Evolutionary conservation across 1,284 basidiomycete genomes (phyloP).

Genomic region (Inonotus hispidus): DNA sequence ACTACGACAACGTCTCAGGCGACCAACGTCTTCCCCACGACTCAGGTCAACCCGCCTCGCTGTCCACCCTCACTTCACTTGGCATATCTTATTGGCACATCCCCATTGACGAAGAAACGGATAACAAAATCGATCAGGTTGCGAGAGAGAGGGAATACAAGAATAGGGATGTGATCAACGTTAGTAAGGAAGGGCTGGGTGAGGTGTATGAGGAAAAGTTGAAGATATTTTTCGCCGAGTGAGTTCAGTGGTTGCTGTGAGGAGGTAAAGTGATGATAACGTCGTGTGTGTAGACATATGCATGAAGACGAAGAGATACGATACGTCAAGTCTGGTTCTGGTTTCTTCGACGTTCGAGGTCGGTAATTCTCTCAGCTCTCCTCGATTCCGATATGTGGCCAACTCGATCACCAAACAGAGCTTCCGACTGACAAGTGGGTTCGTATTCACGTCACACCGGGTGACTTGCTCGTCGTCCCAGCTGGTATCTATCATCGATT

Average conservation of each 20-base stretch:
- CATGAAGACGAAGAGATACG: conserved; percentile 92
- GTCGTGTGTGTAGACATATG: conserved; percentile 52
- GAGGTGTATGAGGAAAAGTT: conserved; percentile 76
- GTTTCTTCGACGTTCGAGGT: conserved; percentile 85
- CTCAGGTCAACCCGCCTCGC: conserved; percentile 48
- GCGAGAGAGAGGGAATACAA: conserved; percentile 68
- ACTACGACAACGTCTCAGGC: conserved; percentile 70
- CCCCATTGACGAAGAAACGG: conserved; percentile 43
- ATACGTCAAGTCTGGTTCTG: conserved; percentile 75
- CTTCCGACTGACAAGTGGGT: conserved; percentile 64
- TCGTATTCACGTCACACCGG: conserved; percentile 58
- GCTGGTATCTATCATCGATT: conserved; percentile 85
- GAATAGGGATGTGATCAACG: conserved; percentile 71
- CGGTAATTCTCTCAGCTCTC: too few relatives aligned
- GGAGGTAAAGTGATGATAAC: background rate
- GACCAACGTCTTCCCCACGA: conserved; percentile 79
- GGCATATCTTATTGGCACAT: conserved; percentile 62
- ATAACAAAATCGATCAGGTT: conserved; percentile 49
- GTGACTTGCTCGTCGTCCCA: conserved; percentile 72
- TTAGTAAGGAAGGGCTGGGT: conserved; percentile 70
- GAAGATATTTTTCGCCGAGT: conserved; percentile 80
- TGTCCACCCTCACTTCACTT: conserved; percentile 44
- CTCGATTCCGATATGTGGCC: too few relatives aligned
- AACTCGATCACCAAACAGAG: too few relatives aligned
- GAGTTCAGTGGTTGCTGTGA: conserved; percentile 25